These are phyloP conservation scores for Marchantia polymorpha DNA, from an alignment of 225 moss, liverwort and hornwort species.

Conservation along the genomic window DNA sequence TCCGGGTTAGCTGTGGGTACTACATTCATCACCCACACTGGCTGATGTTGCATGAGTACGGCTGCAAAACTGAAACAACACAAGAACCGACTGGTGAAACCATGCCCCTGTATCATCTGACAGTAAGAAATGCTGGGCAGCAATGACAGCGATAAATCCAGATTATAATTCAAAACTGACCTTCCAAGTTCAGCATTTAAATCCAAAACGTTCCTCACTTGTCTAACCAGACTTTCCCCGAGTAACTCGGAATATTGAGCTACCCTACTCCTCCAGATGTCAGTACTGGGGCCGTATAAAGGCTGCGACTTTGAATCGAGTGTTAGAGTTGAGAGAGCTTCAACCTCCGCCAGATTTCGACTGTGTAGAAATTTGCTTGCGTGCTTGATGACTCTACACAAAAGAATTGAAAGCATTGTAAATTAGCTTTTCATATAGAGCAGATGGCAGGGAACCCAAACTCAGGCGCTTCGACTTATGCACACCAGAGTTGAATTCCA, in stretches of 20 bases:
- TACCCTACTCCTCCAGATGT: conserved; percentile 41
- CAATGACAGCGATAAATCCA: background rate
- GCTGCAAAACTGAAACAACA: conserved; percentile 26
- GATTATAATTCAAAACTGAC: background rate
- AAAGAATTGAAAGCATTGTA: background rate
- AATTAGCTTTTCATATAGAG: background rate
- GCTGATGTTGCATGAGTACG: conserved; percentile 23
- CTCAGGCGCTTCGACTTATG: background rate
- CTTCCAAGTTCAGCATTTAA: conserved; percentile 69
- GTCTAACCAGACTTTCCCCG: background rate
- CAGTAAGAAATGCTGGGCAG: background rate
- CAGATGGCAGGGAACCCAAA: background rate
- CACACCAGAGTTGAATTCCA: background rate
- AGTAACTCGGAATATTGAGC: conserved; percentile 32
- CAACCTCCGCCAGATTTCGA: background rate
- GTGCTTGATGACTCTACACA: background rate
- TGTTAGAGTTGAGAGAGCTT: background rate
- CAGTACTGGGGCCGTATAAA: background rate
- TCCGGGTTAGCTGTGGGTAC: conserved; percentile 47
- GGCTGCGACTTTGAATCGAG: background rate
- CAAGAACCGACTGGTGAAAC: background rate
- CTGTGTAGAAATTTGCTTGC: background rate
- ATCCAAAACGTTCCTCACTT: conserved; percentile 59
- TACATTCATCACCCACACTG: conserved; percentile 79
- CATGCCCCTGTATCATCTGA: background rate